Base-by-base conservation (phyloP, 1,139 yeast genomes). In the Scheffersomyces parashehatae region DNA sequence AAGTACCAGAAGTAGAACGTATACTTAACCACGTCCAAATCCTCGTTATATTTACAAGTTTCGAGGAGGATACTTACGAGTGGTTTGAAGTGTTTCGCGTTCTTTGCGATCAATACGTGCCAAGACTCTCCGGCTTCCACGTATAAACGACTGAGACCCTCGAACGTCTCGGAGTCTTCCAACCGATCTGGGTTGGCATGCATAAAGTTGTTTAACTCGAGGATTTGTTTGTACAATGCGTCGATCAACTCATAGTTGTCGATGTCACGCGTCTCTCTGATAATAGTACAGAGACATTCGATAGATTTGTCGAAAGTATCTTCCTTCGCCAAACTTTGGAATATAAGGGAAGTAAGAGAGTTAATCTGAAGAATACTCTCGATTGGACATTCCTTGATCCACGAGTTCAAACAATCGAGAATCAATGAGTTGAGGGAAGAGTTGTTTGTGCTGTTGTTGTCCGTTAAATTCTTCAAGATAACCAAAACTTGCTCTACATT, bases 91-190 rank as follows among this genome's bases (percentile, higher is more conserved):
- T 77, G 79, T 39, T 68, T 67, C 0, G 97, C 95, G 46, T 79
- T 73, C 55, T 82, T 83, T 6, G 95, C 93, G 44, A 91, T 81
- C 30, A 88, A 72, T 30, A 88, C 88, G 64, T 89, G 95, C 99
- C 99, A 95, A 2, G 96, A 79, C 64, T 91, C 98, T 48, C 96
- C 97, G 2, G 97, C 95, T 55, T 90, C 96, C 14, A 91, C 88
- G 62, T 87, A 88, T 38, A 95, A 65, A 56, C 93, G 75, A 0
- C 96, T 82, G 47, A 87, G 70, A 20, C 88, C 84, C 46, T 86
- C 83, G 58, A 88, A 79, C 26, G 80, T 74, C 42, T 88, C 96
- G 1, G 81, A 74, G 59, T 88, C 95, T 50, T 84, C 85, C 54
- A 69, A 50, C 46, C 56, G 63, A n/a, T 59, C 65, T 3, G 65